These are phyloP conservation scores for Craterostigma plantagineum DNA, from an alignment of 257 asterid genomes.

Conservation along the genomic window DNA sequence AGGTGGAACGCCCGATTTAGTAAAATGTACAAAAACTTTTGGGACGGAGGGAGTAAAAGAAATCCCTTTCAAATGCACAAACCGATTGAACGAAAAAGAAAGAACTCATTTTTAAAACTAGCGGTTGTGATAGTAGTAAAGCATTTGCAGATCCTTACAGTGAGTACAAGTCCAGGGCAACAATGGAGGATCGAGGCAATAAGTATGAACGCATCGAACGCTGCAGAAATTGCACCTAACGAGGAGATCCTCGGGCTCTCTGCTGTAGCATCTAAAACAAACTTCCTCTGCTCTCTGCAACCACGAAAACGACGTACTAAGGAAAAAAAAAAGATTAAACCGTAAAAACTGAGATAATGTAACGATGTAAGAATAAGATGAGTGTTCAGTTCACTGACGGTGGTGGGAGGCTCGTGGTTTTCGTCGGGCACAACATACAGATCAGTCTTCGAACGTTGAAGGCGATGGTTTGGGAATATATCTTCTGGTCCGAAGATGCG, in stretches of 20 bases:
- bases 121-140: conserved; percentile 19
- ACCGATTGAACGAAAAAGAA: too few relatives aligned
- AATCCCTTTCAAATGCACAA: too few relatives aligned
- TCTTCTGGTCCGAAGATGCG: conserved; percentile 60
- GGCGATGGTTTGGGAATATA: conserved; percentile 64
- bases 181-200: conserved; percentile 82
- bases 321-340: background rate
- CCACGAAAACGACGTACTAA: conserved; percentile 6
- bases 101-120: conserved; percentile 5
- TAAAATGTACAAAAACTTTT: too few relatives aligned
- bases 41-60: too few relatives aligned
- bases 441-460: conserved; percentile 20
- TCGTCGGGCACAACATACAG: conserved; percentile 46
- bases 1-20: too few relatives aligned
- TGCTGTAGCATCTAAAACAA: conserved; percentile 39
- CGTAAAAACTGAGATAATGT: background rate
- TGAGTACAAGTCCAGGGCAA: conserved; percentile 60
- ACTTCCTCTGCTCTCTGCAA: conserved; percentile 28
- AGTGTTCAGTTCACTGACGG: conserved; percentile 28
- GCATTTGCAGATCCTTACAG: conserved; percentile 59
- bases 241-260: conserved; percentile 81
- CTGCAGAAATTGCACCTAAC: conserved; percentile 34
- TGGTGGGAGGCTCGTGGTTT: conserved; percentile 15
- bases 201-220: conserved; percentile 41
- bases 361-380: background rate